phyloP scores from a whole-genome alignment of 371 early-diverging fungal genomes.

The Gilbertella persicaria region DNA sequence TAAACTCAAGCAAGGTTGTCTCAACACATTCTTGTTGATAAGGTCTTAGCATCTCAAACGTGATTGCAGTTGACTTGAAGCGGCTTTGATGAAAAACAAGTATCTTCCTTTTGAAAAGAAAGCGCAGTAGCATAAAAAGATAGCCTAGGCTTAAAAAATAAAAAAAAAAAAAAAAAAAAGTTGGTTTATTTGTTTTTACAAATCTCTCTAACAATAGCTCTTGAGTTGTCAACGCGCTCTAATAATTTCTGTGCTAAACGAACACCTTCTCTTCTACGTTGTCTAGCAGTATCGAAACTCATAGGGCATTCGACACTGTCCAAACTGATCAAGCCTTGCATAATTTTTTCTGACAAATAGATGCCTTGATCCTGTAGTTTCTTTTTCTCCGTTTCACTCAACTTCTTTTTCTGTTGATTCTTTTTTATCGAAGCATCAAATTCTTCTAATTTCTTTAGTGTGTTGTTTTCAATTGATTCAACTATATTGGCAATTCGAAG shows the following conservation, averaged over 20 bases:
- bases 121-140: not conserved
- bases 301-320: slow-evolving; percentile 60
- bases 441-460: slow-evolving; percentile 20
- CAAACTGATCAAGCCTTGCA: slow-evolving; percentile 56
- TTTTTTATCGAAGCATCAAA: slow-evolving; percentile 22
- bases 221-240: slow-evolving; percentile 52
- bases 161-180: not conserved
- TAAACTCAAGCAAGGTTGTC: slow-evolving; percentile 47
- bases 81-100: not conserved
- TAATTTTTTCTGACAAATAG: slow-evolving; percentile 53
- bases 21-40: slow-evolving; percentile 89
- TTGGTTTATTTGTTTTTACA: not conserved
- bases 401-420: slow-evolving; percentile 5
- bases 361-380: slow-evolving; percentile 49
- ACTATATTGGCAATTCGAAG: slow-evolving; percentile 33
- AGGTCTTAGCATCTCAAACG: slow-evolving; percentile 42
- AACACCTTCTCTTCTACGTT: slow-evolving; percentile 59
- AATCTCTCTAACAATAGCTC: slow-evolving; percentile 17
- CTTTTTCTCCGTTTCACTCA: slow-evolving; percentile 29
- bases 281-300: slow-evolving; percentile 61
- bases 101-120: not conserved
- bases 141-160: not conserved
- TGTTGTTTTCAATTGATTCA: slow-evolving; percentile 15
- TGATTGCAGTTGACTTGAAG: slow-evolving; percentile 10
- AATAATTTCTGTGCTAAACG: slow-evolving; percentile 49